Evolutionary conservation across 805 yeast species (phyloP).

Genomic region (Barnettozyma sucrosica): DNA sequence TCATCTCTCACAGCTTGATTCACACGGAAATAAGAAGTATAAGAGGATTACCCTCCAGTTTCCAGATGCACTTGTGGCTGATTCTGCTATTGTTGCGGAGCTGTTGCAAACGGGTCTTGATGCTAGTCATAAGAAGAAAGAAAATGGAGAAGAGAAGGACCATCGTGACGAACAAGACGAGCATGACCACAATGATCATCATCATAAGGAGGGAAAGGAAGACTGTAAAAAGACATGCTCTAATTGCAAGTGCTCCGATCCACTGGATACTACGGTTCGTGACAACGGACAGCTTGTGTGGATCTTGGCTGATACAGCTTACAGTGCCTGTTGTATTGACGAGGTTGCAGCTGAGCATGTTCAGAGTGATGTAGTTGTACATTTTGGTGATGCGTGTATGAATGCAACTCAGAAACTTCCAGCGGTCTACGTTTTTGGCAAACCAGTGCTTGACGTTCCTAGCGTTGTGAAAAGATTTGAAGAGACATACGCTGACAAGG

Average conservation of each 20-base stretch:
- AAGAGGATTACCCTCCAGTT: slow-evolving; percentile 75
- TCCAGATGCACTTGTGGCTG: slow-evolving; percentile 75
- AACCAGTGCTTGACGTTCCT: slow-evolving; percentile 46
- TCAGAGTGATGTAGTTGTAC: slow-evolving; percentile 75
- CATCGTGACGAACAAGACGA: slow-evolving; percentile 3
- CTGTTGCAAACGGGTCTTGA: slow-evolving; percentile 34
- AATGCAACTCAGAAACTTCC: slow-evolving; percentile 70
- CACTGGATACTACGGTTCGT: slow-evolving; percentile 5
- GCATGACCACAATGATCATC: neutral
- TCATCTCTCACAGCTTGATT: slow-evolving; percentile 31
- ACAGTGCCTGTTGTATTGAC: slow-evolving; percentile 92
- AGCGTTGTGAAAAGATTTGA: slow-evolving; percentile 35
- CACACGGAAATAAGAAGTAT: slow-evolving; percentile 29
- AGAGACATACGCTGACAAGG: slow-evolving; percentile 34
- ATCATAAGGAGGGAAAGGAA: slow-evolving; percentile 4
- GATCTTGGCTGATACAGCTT: slow-evolving; percentile 93
- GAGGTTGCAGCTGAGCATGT: slow-evolving; percentile 97
- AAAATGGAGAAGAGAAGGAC: neutral
- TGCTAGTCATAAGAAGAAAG: slow-evolving; percentile 12
- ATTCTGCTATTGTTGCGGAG: slow-evolving; percentile 67
- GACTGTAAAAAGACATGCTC: slow-evolving; percentile 19
- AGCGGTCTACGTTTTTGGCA: slow-evolving; percentile 76
- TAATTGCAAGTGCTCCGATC: slow-evolving; percentile 24
- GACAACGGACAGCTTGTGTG: slow-evolving; percentile 43
- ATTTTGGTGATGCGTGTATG: slow-evolving; percentile 93